phyloP scores from a whole-genome alignment of 495 filamentous ascomycete genomes.

The Astrothelium macrocarpum region DNA sequence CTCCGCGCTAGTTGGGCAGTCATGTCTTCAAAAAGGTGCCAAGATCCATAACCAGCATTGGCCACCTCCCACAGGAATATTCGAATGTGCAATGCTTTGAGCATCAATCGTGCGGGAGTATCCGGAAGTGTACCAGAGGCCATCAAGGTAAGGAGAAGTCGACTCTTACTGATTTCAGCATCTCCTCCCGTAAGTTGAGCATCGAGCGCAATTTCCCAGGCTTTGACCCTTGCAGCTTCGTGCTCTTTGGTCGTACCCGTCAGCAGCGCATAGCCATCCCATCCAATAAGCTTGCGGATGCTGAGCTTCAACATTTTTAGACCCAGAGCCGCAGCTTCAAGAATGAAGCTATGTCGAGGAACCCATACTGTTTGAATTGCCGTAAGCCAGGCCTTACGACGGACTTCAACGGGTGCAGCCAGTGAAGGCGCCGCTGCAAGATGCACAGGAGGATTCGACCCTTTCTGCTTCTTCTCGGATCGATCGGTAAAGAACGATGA shows the following conservation, averaged over 20 bases:
- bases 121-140: slow-evolving; percentile 80
- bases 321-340: slow-evolving; percentile 71
- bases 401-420: slow-evolving; percentile 75
- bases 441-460: slow-evolving; percentile 31
- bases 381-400: slow-evolving; percentile 85
- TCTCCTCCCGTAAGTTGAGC: slow-evolving; percentile 93
- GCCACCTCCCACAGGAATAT: slow-evolving; percentile 75
- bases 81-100: slow-evolving; percentile 84
- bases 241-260: slow-evolving; percentile 77
- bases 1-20: slow-evolving; percentile 58
- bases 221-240: slow-evolving; percentile 78
- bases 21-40: slow-evolving; percentile 51
- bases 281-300: slow-evolving; percentile 67
- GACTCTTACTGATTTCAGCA: slow-evolving; percentile 76
- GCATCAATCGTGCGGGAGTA: slow-evolving; percentile 77
- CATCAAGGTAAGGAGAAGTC: slow-evolving; percentile 76
- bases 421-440: slow-evolving; percentile 53
- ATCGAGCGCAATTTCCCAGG: slow-evolving; percentile 90
- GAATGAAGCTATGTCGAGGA: slow-evolving; percentile 74
- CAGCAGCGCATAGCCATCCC: slow-evolving; percentile 61
- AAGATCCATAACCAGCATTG: slow-evolving; percentile 50
- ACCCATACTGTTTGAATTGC: slow-evolving; percentile 91
- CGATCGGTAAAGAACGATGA: slow-evolving; percentile 54
- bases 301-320: slow-evolving; percentile 74
- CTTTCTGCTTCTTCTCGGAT: slow-evolving; percentile 36